Evolutionary conservation across 1,284 basidiomycete genomes (phyloP).

Genomic region (Pseudozyma pruni): DNA sequence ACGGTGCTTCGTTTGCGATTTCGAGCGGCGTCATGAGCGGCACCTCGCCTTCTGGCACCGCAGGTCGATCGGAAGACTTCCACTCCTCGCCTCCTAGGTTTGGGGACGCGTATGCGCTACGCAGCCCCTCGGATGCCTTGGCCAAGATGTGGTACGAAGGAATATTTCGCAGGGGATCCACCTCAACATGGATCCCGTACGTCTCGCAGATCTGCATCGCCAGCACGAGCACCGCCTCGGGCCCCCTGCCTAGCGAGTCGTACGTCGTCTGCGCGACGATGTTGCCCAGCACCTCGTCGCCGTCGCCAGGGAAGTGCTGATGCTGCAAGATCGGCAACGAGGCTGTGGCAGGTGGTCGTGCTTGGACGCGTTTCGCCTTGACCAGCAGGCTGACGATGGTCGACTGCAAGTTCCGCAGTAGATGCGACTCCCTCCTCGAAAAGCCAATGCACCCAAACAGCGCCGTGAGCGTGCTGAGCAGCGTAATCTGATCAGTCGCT

Average conservation of each 20-base stretch:
- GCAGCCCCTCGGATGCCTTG: conserved; percentile 40
- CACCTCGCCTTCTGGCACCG: neutral
- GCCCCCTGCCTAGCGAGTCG: conserved; percentile 33
- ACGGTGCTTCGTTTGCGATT: conserved; percentile 66
- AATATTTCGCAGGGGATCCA: conserved; percentile 50
- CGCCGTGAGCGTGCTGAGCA: conserved; percentile 54
- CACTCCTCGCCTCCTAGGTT: conserved; percentile 23
- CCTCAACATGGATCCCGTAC: conserved; percentile 62
- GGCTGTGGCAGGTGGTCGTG: conserved; percentile 13
- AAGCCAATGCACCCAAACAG: conserved; percentile 64
- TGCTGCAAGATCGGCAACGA: conserved; percentile 38
- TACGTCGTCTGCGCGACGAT: conserved; percentile 43
- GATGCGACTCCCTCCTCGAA: conserved; percentile 54
- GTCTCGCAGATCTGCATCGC: conserved; percentile 64
- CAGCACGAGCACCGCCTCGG: conserved; percentile 62
- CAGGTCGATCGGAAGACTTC: conserved; percentile 9
- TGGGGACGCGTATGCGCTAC: conserved; percentile 49
- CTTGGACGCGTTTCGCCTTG: conserved; percentile 29
- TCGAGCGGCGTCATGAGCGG: conserved; percentile 34
- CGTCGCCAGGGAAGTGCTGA: conserved; percentile 19
- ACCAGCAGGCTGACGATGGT: conserved; percentile 52
- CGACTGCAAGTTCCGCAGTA: conserved; percentile 57
- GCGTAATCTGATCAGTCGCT: conserved; percentile 58
- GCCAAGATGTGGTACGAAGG: conserved; percentile 57
- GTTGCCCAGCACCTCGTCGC: conserved; percentile 37